phyloP scores from a whole-genome alignment of 192 early-diverging fungal species.

The Thamnidium elegans region DNA sequence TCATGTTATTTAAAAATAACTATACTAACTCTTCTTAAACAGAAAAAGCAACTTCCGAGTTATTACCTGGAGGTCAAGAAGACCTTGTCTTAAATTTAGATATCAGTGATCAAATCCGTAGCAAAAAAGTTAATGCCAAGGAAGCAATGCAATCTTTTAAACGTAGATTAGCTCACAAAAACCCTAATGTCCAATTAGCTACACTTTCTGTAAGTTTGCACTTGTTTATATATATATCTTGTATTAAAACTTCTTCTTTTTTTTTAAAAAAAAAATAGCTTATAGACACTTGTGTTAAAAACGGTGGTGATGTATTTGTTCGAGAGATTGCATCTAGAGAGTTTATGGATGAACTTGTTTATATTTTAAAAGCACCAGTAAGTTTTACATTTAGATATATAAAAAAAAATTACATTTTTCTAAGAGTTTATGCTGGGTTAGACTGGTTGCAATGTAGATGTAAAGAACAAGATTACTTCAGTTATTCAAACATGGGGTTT shows the following conservation, averaged over 20 bases:
- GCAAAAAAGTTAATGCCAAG: slow-evolving; percentile 76
- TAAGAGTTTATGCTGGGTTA: slow-evolving; percentile 22
- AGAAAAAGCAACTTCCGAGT: slow-evolving; percentile 89
- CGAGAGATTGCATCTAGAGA: slow-evolving; percentile 84
- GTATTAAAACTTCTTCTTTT: neutral
- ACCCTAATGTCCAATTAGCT: slow-evolving; percentile 93
- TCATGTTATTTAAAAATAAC: neutral
- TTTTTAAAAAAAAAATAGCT: too few species aligned
- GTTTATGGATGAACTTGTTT: slow-evolving; percentile 83
- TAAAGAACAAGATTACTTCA: slow-evolving; percentile 68
- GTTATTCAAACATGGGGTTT: slow-evolving; percentile 91
- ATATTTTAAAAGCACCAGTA: slow-evolving; percentile 58
- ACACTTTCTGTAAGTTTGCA: slow-evolving; percentile 64
- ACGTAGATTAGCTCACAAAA: slow-evolving; percentile 77
- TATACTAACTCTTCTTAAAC: neutral
- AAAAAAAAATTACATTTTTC: slow-evolving; percentile 1
- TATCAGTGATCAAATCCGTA: slow-evolving; percentile 90
- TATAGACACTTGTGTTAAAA: slow-evolving; percentile 93
- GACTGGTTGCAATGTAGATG: slow-evolving; percentile 67
- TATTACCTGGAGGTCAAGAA: slow-evolving; percentile 79
- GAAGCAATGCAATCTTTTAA: slow-evolving; percentile 75
- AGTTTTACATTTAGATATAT: slow-evolving; percentile 15
- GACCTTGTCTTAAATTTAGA: slow-evolving; percentile 83
- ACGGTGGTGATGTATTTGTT: slow-evolving; percentile 84
- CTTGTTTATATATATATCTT: neutral